Conservation (phyloP, 192 early-diverging fungal species). For the Coemansia sp. region DNA sequence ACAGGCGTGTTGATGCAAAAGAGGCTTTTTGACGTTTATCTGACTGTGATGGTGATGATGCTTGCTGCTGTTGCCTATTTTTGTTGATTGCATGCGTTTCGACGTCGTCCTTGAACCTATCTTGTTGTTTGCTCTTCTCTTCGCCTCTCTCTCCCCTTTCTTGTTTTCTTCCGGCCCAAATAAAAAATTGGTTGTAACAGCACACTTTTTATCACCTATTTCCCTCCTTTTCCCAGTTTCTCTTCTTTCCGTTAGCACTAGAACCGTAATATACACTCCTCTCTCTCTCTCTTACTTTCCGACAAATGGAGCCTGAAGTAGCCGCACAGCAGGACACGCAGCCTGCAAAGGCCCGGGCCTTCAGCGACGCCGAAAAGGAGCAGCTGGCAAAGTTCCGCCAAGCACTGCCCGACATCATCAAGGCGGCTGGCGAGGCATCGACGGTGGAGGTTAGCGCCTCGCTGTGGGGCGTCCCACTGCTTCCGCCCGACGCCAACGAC, state of each 20-base stretch:
- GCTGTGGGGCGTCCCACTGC: constrained; percentile 58
- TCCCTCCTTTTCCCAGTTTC: too few relatives aligned
- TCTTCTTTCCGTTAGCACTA: too few relatives aligned
- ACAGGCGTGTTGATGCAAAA: neutral
- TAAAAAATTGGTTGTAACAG: too few relatives aligned
- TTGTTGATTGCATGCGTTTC: too few relatives aligned
- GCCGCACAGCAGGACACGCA: neutral
- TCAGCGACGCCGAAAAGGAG: constrained; percentile 49
- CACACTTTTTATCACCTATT: too few relatives aligned
- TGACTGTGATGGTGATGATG: too few relatives aligned
- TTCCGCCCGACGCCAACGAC: constrained; percentile 9
- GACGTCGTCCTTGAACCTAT: too few relatives aligned
- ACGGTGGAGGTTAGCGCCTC: constrained; percentile 17
- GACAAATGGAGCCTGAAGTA: constrained; percentile 1
- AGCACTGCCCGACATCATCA: constrained; percentile 51
- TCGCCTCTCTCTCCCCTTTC: neutral
- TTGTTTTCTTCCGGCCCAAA: neutral
- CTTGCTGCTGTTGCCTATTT: too few relatives aligned
- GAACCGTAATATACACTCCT: too few relatives aligned
- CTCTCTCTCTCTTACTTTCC: neutral
- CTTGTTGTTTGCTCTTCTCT: neutral
- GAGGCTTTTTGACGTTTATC: neutral
- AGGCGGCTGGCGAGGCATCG: constrained; percentile 26
- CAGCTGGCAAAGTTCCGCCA: constrained; percentile 51
- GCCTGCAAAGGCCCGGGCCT: constrained; percentile 34